phyloP scores from a whole-genome alignment of 805 yeast genomes.

The Huiozyma sinensis region DNA sequence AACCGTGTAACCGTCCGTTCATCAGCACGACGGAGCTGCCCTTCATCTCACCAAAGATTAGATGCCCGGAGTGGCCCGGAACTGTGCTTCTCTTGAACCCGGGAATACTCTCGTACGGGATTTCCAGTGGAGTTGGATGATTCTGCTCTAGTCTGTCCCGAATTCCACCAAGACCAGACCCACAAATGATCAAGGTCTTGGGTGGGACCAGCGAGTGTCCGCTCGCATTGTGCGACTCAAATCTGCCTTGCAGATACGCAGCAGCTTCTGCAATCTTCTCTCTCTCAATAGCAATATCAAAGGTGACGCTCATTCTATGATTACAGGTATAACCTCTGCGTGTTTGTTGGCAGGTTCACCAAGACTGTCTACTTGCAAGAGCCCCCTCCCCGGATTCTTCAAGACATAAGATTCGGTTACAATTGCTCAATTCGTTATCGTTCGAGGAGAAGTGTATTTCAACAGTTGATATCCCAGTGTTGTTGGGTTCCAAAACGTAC shows the following conservation, averaged over 20 bases:
- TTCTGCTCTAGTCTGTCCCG: conserved; percentile 34
- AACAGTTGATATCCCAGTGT: too few relatives aligned
- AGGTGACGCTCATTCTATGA: conserved; percentile 1
- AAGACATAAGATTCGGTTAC: background rate
- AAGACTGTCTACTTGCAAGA: background rate
- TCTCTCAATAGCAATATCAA: conserved; percentile 6
- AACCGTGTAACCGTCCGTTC: conserved; percentile 88
- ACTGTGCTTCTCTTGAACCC: conserved; percentile 77
- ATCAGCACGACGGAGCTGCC: conserved; percentile 77
- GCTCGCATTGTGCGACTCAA: background rate
- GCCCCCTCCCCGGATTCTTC: background rate
- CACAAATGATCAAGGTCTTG: conserved; percentile 72
- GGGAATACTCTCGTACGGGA: conserved; percentile 63
- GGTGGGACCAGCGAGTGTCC: conserved; percentile 31
- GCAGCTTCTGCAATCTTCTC: conserved; percentile 2
- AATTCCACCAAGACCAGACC: conserved; percentile 88
- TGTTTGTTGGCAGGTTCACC: background rate
- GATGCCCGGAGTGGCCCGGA: conserved; percentile 78
- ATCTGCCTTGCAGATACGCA: background rate
- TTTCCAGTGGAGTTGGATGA: conserved; percentile 33
- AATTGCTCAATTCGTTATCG: too few relatives aligned
- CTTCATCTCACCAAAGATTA: conserved; percentile 67
- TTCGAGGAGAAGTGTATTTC: too few relatives aligned
- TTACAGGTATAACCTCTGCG: background rate
- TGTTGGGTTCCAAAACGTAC: too few relatives aligned